phyloP scores from a whole-genome alignment of 306 rosid genomes.

The Mimosa pudica region DNA sequence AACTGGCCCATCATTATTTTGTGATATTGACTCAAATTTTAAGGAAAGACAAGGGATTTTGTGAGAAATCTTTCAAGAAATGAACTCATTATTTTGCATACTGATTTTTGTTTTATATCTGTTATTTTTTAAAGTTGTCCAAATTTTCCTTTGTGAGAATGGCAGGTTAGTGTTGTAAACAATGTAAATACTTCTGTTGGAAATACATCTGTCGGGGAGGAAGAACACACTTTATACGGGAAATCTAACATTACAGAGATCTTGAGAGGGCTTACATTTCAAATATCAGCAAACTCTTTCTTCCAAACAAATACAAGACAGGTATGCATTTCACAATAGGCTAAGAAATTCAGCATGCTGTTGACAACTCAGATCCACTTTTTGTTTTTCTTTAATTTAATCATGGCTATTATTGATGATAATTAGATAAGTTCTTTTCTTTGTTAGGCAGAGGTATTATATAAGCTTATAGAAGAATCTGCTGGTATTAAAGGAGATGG shows the following conservation, averaged over 20 bases:
- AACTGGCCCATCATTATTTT: background rate
- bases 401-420: conserved; percentile 27
- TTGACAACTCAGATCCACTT: conserved; percentile 13
- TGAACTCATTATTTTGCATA: conserved; percentile 24
- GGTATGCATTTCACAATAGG: conserved; percentile 52
- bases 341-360: conserved; percentile 18
- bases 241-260: conserved; percentile 83
- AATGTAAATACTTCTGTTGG: conserved; percentile 91
- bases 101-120: background rate
- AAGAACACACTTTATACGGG: conserved; percentile 81
- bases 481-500: conserved; percentile 83
- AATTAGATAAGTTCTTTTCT: conserved; percentile 27
- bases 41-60: background rate
- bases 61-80: conserved; percentile 5
- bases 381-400: conserved; percentile 31
- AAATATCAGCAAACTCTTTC: conserved; percentile 96
- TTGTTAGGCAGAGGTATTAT: conserved; percentile 86
- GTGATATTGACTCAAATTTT: background rate
- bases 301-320: conserved; percentile 92
- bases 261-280: conserved; percentile 86
- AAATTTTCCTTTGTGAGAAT: conserved; percentile 28
- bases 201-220: conserved; percentile 92
- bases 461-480: conserved; percentile 80
- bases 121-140: conserved; percentile 6
- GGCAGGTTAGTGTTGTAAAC: conserved; percentile 78